Conservation (phyloP, 2,329 filamentous ascomycete genomes). For the Stachybotrys chlorohalonatus region DNA sequence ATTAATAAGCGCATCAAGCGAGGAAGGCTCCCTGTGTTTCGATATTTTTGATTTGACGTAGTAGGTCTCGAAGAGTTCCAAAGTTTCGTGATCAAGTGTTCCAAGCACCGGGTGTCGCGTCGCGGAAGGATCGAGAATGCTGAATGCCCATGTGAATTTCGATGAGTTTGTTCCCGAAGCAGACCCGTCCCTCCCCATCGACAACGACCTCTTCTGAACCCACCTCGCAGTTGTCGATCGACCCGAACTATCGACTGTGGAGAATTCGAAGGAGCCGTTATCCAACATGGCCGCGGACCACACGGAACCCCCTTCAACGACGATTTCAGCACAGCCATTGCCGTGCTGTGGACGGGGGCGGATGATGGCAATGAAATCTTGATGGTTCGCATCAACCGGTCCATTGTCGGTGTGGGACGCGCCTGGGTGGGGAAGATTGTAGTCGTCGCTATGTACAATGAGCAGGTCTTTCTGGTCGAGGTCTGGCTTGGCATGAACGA, state of each 20-base stretch:
- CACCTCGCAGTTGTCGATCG: conserved; percentile 55
- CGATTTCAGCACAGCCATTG: conserved; percentile 53
- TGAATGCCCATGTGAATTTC: conserved; percentile 63
- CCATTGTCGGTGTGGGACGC: conserved; percentile 32
- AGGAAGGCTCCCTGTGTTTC: conserved; percentile 36
- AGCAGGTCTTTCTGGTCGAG: conserved; percentile 63
- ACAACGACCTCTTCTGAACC: conserved; percentile 41
- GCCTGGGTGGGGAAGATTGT: conserved; percentile 25
- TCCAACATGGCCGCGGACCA: conserved; percentile 46
- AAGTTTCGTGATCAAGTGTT: conserved; percentile 49
- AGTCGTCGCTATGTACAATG: conserved; percentile 62
- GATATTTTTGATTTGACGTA: conserved; percentile 45
- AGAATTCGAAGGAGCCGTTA: conserved; percentile 59
- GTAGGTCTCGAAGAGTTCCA: conserved; percentile 64
- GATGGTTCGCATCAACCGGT: conserved; percentile 31
- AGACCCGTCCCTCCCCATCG: conserved; percentile 8
- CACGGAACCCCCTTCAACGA: conserved; percentile 52
- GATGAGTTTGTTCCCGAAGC: conserved; percentile 11
- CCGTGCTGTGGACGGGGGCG: conserved; percentile 43
- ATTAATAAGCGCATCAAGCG: conserved; percentile 27
- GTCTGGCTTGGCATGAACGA: conserved; percentile 54
- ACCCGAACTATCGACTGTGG: conserved; percentile 48
- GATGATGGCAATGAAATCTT: conserved; percentile 58
- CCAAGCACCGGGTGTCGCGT: conserved; percentile 69
- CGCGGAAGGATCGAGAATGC: conserved; percentile 60